A percentile compares a stretch with the other conserved stretches of the same genome.
Evolutionary conservation across 2,329 filamentous ascomycete genomes (phyloP).

Genomic region (Helicocarpus griseus): DNA sequence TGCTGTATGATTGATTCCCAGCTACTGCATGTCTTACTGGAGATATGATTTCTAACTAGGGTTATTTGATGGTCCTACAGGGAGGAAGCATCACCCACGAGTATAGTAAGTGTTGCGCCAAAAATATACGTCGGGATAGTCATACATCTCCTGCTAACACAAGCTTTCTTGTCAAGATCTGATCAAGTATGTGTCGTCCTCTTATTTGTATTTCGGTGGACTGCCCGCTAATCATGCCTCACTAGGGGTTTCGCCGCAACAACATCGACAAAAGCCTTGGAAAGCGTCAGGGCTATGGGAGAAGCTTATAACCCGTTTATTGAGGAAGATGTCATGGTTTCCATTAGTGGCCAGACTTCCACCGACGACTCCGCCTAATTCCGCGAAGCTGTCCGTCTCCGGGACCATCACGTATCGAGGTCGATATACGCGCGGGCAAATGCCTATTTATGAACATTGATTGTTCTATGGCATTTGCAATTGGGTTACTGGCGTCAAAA

Average conservation of each 20-base stretch:
- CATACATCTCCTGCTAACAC: constrained; percentile 11
- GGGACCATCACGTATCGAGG: too few relatives aligned
- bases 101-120: constrained; percentile 51
- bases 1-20: constrained; percentile 39
- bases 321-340: constrained; percentile 67
- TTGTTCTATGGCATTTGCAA: background rate
- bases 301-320: constrained; percentile 54
- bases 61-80: constrained; percentile 20
- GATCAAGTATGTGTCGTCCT: constrained; percentile 29
- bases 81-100: constrained; percentile 70
- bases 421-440: too few relatives aligned
- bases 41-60: background rate
- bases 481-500: background rate
- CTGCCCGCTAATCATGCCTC: constrained; percentile 19
- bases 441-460: too few relatives aligned
- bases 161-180: constrained; percentile 20
- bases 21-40: background rate
- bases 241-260: constrained; percentile 67
- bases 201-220: background rate
- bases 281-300: constrained; percentile 56
- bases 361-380: background rate
- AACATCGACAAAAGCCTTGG: constrained; percentile 58
- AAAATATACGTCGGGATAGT: background rate
- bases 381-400: background rate
- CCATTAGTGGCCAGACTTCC: constrained; percentile 25